phyloP scores from a whole-genome alignment of 495 filamentous ascomycete genomes.

The Lasiosphaeria miniovina region DNA sequence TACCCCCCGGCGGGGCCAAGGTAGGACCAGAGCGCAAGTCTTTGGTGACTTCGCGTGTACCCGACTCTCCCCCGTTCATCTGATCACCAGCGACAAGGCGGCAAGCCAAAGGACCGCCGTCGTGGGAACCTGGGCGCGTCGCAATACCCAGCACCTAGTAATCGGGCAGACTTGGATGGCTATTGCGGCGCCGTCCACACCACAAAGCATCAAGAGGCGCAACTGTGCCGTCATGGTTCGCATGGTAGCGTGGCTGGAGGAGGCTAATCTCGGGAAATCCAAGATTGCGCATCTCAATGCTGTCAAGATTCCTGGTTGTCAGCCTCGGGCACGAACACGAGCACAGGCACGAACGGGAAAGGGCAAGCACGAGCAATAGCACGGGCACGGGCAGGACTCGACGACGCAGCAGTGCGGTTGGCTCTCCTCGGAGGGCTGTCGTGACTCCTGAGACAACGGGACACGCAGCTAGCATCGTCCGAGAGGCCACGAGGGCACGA shows the following conservation, averaged over 20 bases:
- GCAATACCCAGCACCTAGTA: neutral
- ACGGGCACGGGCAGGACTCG: neutral
- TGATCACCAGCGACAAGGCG: conserved; percentile 11
- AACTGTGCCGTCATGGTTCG: conserved; percentile 12
- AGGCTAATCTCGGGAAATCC: conserved; percentile 33
- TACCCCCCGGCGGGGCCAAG: no score
- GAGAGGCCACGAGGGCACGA: conserved; percentile 17
- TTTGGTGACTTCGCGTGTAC: conserved; percentile 3
- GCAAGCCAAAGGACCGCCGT: conserved; percentile 1
- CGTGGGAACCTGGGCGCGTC: conserved; percentile 4
- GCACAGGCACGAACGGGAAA: neutral
- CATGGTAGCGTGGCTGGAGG: conserved; percentile 18
- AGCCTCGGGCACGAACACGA: neutral
- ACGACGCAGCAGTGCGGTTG: conserved; percentile 12
- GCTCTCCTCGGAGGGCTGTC: neutral
- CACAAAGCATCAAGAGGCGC: conserved; percentile 16
- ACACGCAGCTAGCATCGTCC: conserved; percentile 7
- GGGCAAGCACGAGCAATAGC: neutral
- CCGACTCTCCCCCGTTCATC: conserved; percentile 7
- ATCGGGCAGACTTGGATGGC: conserved; percentile 20
- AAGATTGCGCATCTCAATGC: conserved; percentile 50
- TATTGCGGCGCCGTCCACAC: neutral
- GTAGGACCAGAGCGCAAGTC: neutral
- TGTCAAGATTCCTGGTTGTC: conserved; percentile 14
- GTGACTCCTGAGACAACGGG: conserved; percentile 9